Evolutionary conservation across 2,329 filamentous ascomycete genomes (phyloP).

Genomic region (Fusarium gaditjirri): DNA sequence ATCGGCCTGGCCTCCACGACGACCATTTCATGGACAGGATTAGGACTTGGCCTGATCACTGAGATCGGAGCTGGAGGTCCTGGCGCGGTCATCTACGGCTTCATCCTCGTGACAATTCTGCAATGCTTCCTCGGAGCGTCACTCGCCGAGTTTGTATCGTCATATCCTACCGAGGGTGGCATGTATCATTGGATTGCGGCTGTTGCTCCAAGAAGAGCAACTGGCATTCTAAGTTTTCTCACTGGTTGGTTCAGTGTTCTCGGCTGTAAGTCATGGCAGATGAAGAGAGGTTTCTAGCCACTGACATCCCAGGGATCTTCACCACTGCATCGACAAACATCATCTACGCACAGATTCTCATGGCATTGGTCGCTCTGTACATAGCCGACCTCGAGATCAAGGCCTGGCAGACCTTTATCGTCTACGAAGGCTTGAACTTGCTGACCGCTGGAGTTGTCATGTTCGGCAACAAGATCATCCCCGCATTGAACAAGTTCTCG

Average conservation of each 20-base stretch:
- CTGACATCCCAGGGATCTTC: not conserved
- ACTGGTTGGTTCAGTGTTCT: conserved; percentile 17
- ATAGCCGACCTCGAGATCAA: not conserved
- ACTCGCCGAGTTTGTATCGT: conserved; percentile 3
- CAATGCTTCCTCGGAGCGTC: conserved; percentile 14
- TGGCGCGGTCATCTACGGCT: conserved; percentile 5
- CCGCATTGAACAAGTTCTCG: not conserved
- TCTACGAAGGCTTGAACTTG: conserved; percentile 2
- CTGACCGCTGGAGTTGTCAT: not conserved
- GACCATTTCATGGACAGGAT: not conserved
- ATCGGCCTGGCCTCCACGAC: not conserved
- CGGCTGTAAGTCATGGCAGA: not conserved
- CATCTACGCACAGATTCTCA: not conserved
- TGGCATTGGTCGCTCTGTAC: not conserved
- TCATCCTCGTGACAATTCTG: not conserved
- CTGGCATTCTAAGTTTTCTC: not conserved
- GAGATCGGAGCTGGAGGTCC: conserved; percentile 16
- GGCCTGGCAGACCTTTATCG: conserved; percentile 4
- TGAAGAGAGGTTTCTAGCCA: accelerated
- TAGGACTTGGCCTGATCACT: not conserved
- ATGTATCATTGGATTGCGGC: conserved; percentile 24
- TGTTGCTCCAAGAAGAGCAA: not conserved
- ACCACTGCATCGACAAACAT: conserved; percentile 14
- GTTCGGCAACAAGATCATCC: not conserved
- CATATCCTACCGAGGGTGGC: conserved; percentile 8